Evolutionary conservation across 2,329 filamentous ascomycete genomes (phyloP).

Genomic region (Aspergillus ochraceoroseus): DNA sequence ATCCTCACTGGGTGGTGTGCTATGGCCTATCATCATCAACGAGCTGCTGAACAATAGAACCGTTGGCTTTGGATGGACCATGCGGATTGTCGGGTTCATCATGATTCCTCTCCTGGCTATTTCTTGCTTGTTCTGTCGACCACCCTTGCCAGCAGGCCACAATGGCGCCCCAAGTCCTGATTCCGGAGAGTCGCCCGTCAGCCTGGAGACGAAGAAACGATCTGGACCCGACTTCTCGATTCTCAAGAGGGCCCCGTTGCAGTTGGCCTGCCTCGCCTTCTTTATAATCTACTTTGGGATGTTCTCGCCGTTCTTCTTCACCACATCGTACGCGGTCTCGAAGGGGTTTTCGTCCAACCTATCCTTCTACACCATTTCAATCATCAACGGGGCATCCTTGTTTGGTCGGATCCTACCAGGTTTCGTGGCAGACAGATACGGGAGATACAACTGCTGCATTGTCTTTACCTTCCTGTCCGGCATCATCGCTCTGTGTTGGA

Average conservation of each 20-base stretch:
- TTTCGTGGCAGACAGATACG: slow-evolving; percentile 35
- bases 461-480: slow-evolving; percentile 31
- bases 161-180: neutral
- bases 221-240: slow-evolving; percentile 18
- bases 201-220: slow-evolving; percentile 1
- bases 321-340: slow-evolving; percentile 28
- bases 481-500: slow-evolving; percentile 46
- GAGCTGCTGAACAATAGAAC: slow-evolving; percentile 25
- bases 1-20: slow-evolving; percentile 35
- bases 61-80: slow-evolving; percentile 37
- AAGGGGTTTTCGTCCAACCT: slow-evolving; percentile 29
- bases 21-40: slow-evolving; percentile 35
- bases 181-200: neutral
- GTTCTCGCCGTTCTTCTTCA: slow-evolving; percentile 41
- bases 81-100: slow-evolving; percentile 39
- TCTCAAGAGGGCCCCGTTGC: slow-evolving; percentile 24
- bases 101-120: slow-evolving; percentile 38
- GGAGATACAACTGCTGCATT: slow-evolving; percentile 33
- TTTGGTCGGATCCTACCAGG: slow-evolving; percentile 38
- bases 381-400: slow-evolving; percentile 38
- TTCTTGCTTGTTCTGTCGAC: slow-evolving; percentile 23
- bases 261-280: slow-evolving; percentile 30
- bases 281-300: slow-evolving; percentile 39
- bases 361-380: slow-evolving; percentile 39
- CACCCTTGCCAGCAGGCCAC: neutral